Evolutionary conservation across 768 basidiomycete species (phyloP).

Genomic region (Gymnopilus dilepis): DNA sequence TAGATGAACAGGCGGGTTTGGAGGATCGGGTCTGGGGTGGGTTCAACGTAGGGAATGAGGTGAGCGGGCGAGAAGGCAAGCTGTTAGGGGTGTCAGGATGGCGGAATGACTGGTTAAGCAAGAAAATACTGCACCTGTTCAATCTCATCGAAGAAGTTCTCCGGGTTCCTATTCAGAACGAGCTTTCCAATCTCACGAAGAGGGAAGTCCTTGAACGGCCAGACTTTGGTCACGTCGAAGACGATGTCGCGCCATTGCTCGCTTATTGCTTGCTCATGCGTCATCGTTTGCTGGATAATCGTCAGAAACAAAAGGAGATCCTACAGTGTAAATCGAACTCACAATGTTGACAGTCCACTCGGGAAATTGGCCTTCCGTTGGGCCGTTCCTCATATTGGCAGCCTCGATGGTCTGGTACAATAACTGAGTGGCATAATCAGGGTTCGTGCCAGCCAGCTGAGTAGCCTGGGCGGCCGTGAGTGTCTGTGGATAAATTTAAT

Average conservation of each 20-base stretch:
- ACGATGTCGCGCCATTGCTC: constrained; percentile 89
- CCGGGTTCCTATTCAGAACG: constrained; percentile 75
- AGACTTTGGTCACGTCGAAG: constrained; percentile 90
- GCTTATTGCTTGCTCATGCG: constrained; percentile 88
- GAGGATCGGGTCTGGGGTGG: constrained; percentile 90
- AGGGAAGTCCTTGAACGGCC: constrained; percentile 87
- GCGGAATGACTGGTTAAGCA: constrained; percentile 10
- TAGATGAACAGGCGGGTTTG: constrained; percentile 96
- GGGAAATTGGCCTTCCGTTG: too few relatives aligned
- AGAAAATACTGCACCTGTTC: constrained; percentile 70
- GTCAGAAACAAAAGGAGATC: background rate
- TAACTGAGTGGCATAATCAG: constrained; percentile 84
- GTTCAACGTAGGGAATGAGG: constrained; percentile 85
- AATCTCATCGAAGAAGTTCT: constrained; percentile 94
- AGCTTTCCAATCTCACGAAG: constrained; percentile 87
- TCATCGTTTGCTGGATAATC: constrained; percentile 87
- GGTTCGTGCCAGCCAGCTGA: constrained; percentile 74
- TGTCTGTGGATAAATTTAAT: constrained; percentile 56
- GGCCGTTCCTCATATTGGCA: too few relatives aligned
- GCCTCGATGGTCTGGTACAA: constrained; percentile 85
- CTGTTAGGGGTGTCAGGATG: too few relatives aligned
- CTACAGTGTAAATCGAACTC: constrained; percentile 33
- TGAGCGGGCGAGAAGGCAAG: constrained; percentile 94
- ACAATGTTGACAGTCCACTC: constrained; percentile 89
- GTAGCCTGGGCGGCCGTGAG: constrained; percentile 70